Base-by-base conservation (phyloP, 257 asterid genomes). In the Agastache rugosa region DNA sequence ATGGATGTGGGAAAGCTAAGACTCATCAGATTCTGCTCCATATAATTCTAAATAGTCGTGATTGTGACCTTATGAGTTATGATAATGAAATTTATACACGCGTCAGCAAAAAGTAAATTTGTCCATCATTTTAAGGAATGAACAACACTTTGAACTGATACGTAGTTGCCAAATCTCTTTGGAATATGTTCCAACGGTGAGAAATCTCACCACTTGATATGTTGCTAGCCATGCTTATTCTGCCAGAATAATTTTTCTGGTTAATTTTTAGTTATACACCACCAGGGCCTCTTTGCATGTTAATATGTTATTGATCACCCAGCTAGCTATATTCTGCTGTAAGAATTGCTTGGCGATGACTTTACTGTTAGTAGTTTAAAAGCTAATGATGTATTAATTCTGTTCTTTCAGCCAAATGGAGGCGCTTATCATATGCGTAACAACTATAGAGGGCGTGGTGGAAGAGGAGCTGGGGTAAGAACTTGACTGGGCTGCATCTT, bases 361-460 rank as follows among this genome's bases (percentile, higher is more conserved):
- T 75, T 68, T 17, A 22, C 15, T 42, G 63, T 51, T 39, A 39
- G 44, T 39, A 39, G 44, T 39, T 8, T 39, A 27, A 55, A 88
- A 69, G 60, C 63, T 83, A 65, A 82, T 42, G n/a, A 44, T 83
- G 63, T 67, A 51, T 83, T 74, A 64, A 67, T 74, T 50, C 15
- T 67, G 22, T 59, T 64, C 63, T 66, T 76, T 54, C 69, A 93
- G 98, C 89, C 91, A 67, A 88, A 86, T 84, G 98, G 93, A 81
- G 85, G 88, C 54, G 55, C 82, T 65, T 83, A 84, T 81, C 87
- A 88, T 71, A 74, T 50, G 76, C 89, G 89, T 15, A 77, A 86
- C 87, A 84, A 85, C 81, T 91, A 85, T 82, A 85, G 97, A 75
- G 97, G 97, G 45, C 93, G 97, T 73, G 98, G 97, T 72, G 97